These are phyloP conservation scores for Saccharum officinarum DNA, from an alignment of 176 grass and related monocot species.

Conservation along the genomic window DNA sequence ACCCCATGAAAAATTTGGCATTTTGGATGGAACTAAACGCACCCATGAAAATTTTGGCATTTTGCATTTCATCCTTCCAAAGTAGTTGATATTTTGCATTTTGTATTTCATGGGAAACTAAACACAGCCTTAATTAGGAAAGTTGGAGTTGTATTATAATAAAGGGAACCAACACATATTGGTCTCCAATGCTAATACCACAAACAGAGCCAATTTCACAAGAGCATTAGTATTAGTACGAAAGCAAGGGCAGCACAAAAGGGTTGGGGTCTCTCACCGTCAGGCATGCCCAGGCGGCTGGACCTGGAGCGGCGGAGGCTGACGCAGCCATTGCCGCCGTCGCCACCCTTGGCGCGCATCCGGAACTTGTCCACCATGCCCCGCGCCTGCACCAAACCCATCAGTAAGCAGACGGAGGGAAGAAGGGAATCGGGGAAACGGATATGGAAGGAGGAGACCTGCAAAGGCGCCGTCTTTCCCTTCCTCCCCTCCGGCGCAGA, in stretches of 20 bases:
- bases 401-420: not conserved
- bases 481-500: not conserved
- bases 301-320: constrained; percentile 5
- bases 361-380: constrained; percentile 22
- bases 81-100: too few species aligned
- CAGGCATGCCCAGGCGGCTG: not conserved
- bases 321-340: constrained; percentile 7
- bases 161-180: not conserved
- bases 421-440: not conserved
- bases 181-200: not conserved
- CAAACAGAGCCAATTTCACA: not conserved
- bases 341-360: constrained; percentile 14
- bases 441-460: not conserved
- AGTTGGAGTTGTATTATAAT: not conserved
- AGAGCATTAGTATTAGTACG: not conserved
- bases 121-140: too few species aligned
- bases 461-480: constrained; percentile 1
- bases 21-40: too few species aligned
- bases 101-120: too few species aligned
- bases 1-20: too few species aligned
- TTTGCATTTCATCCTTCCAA: too few species aligned
- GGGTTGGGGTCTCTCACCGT: not conserved
- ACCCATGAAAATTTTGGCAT: too few species aligned
- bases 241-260: not conserved
- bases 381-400: not conserved